Evolutionary conservation across 768 basidiomycete genomes (phyloP).

Genomic region (Panellus pusillus): DNA sequence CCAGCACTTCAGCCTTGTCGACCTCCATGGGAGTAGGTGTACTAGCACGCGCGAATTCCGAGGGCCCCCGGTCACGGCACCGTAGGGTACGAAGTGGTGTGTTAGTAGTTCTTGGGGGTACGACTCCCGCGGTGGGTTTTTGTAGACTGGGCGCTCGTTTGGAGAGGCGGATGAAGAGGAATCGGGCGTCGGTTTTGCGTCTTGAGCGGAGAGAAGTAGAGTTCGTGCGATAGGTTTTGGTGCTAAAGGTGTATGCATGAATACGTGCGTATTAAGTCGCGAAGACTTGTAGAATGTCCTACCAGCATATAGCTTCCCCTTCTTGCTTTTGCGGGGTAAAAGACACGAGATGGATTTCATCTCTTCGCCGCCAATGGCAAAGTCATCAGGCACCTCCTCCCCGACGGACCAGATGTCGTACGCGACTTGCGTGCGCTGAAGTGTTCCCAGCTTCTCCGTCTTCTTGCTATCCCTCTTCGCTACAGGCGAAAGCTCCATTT

Average conservation of each 20-base stretch:
- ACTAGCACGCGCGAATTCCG: constrained; percentile 3
- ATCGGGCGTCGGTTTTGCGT: constrained; percentile 36
- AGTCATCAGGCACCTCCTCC: constrained; percentile 34
- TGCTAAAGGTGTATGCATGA: constrained; percentile 35
- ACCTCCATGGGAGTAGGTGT: constrained; percentile 8
- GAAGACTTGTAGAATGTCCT: constrained; percentile 9
- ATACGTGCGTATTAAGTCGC: no score
- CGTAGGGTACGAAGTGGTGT: constrained; percentile 64
- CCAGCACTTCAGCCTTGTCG: constrained; percentile 25
- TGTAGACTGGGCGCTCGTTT: constrained; percentile 27
- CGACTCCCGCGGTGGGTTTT: constrained; percentile 55
- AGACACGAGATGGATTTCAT: constrained; percentile 60
- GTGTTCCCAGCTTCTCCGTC: constrained; percentile 44
- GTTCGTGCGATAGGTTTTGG: constrained; percentile 60
- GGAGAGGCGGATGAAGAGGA: constrained; percentile 24
- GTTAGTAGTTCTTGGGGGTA: constrained; percentile 63
- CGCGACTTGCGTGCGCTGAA: constrained; percentile 52
- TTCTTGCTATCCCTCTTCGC: constrained; percentile 25
- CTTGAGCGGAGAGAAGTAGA: constrained; percentile 56
- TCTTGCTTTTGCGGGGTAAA: constrained; percentile 61
- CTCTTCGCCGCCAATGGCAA: constrained; percentile 58
- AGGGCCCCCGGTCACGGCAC: constrained; percentile 38
- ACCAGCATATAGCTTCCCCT: constrained; percentile 62
- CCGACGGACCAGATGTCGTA: constrained; percentile 71
- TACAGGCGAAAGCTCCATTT: constrained; percentile 45